These are phyloP conservation scores for Phialemonium atrogriseum DNA, from an alignment of 2,329 filamentous ascomycete species.

Conservation along the genomic window DNA sequence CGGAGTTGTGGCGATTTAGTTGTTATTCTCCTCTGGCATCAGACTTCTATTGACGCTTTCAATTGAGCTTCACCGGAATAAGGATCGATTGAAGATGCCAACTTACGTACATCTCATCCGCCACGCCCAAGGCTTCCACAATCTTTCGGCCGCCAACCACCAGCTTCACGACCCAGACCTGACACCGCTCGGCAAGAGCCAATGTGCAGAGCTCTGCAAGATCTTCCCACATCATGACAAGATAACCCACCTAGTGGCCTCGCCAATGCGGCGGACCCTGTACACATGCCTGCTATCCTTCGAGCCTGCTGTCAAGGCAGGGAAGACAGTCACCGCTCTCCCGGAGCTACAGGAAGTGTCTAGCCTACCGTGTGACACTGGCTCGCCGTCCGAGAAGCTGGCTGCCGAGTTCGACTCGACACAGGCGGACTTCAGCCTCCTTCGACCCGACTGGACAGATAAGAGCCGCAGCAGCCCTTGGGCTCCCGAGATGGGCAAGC, in stretches of 20 bases:
- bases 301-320: constrained; percentile 38
- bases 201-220: constrained; percentile 58
- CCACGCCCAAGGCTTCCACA: constrained; percentile 76
- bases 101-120: constrained; percentile 59
- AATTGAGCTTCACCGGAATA: no score
- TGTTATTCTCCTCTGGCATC: no score
- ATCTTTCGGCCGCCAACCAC: constrained; percentile 63
- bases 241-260: constrained; percentile 66
- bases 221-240: constrained; percentile 56
- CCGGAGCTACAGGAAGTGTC: constrained; percentile 75
- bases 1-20: no score
- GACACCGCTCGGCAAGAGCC: constrained; percentile 65
- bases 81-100: constrained; percentile 39
- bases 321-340: constrained; percentile 52
- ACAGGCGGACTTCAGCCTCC: constrained; percentile 53
- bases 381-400: constrained; percentile 48
- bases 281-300: constrained; percentile 70
- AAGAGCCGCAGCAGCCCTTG: constrained; percentile 45
- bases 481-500: constrained; percentile 38
- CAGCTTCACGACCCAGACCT: constrained; percentile 68
- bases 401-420: constrained; percentile 48
- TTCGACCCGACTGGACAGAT: constrained; percentile 62
- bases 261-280: constrained; percentile 72
- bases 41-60: no score
- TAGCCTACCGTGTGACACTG: constrained; percentile 67